Conservation (phyloP, 1,284 basidiomycete genomes). For the Trametes polyzona region DNA sequence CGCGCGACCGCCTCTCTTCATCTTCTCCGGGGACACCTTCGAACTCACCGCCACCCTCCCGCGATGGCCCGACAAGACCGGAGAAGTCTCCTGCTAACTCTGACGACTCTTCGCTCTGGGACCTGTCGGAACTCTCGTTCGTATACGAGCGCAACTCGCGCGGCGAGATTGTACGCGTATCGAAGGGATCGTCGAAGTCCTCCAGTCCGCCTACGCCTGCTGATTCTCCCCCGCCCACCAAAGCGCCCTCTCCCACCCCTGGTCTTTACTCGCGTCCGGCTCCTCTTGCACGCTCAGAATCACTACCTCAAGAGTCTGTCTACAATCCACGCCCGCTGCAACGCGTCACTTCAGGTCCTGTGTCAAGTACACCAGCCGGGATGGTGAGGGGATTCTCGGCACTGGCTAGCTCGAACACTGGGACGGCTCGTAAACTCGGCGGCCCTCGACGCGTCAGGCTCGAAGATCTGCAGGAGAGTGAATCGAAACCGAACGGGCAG, state of each 20-base stretch:
- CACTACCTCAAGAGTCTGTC: slow-evolving; percentile 41
- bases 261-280: slow-evolving; percentile 40
- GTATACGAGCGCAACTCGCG: slow-evolving; percentile 64
- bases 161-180: slow-evolving; percentile 61
- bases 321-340: slow-evolving; percentile 53
- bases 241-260: slow-evolving; percentile 34
- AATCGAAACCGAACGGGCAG: slow-evolving; percentile 26
- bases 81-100: slow-evolving; percentile 26
- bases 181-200: slow-evolving; percentile 44
- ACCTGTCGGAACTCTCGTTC: slow-evolving; percentile 64
- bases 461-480: slow-evolving; percentile 43
- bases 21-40: slow-evolving; percentile 16
- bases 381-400: slow-evolving; percentile 28
- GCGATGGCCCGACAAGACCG: slow-evolving; percentile 13
- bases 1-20: slow-evolving; percentile 13
- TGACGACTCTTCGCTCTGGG: slow-evolving; percentile 27
- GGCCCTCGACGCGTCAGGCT: slow-evolving; percentile 47
- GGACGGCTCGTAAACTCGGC: slow-evolving; percentile 39
- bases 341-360: slow-evolving; percentile 62
- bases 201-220: slow-evolving; percentile 45
- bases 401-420: slow-evolving; percentile 35
- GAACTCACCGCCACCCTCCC: slow-evolving; percentile 19
- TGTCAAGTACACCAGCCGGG: slow-evolving; percentile 36
- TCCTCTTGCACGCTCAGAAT: slow-evolving; percentile 70
- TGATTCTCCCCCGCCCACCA: slow-evolving; percentile 41